Evolutionary conservation across 768 basidiomycete species (phyloP).

Genomic region (Pilatotrama ljubarskyi): DNA sequence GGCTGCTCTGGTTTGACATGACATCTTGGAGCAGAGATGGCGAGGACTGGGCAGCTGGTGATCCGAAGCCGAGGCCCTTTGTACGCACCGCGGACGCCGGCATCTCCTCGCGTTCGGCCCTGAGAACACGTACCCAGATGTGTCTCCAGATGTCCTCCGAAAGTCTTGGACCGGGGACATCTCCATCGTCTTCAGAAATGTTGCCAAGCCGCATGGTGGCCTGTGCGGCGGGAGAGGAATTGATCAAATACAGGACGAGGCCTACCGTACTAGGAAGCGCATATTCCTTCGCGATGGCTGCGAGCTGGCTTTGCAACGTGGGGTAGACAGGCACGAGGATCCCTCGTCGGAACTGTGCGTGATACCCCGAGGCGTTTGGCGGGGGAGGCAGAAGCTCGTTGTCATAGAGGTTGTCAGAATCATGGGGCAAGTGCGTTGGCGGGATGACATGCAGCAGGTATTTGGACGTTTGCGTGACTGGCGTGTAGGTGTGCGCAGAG

Average conservation of each 20-base stretch:
- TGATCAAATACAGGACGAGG: constrained; percentile 78
- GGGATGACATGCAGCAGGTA: constrained; percentile 86
- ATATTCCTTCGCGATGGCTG: constrained; percentile 91
- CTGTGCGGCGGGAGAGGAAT: constrained; percentile 30
- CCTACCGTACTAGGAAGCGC: constrained; percentile 86
- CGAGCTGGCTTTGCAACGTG: constrained; percentile 78
- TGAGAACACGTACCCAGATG: constrained; percentile 76
- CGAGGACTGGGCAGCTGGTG: constrained; percentile 27
- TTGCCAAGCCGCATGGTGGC: constrained; percentile 34
- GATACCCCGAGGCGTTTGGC: constrained; percentile 68
- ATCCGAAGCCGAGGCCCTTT: constrained; percentile 46
- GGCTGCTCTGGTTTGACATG: constrained; percentile 23
- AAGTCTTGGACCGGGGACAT: constrained; percentile 71
- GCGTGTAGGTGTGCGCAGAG: constrained; percentile 37
- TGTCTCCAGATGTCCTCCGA: constrained; percentile 88
- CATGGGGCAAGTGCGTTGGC: constrained; percentile 69
- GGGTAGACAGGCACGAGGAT: constrained; percentile 85
- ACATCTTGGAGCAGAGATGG: constrained; percentile 36
- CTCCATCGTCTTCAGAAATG: constrained; percentile 30
- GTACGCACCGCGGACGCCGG: constrained; percentile 36
- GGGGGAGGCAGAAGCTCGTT: constrained; percentile 55
- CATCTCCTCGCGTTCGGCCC: constrained; percentile 52
- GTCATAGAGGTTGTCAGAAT: constrained; percentile 43
- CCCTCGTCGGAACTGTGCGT: constrained; percentile 78
- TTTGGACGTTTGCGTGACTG: constrained; percentile 52